Base-by-base conservation (phyloP, 306 rosid genomes). In the Amphicarpaea edgeworthii region DNA sequence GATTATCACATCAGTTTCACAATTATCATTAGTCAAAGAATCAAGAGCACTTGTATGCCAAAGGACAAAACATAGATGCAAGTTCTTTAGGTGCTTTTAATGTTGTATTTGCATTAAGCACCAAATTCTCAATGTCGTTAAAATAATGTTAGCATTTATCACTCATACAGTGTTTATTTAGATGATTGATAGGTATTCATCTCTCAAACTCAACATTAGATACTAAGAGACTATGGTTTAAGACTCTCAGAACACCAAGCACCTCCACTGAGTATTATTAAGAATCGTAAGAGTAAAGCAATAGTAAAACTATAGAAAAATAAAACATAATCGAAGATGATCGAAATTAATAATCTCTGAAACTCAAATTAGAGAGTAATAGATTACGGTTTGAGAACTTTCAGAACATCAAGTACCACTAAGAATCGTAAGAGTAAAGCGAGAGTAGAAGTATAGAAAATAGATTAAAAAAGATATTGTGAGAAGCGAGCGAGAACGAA, bases 401-500 rank as follows among this genome's bases (percentile, higher is more conserved):
- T 55, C 42, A 73, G 77, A 77, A 50, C 47, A 69, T 14, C 8
- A 68, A 57, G 38, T 42, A 58, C 47, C 49, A 46, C 1, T 17
- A 4, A 82, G 63, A 71, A 38, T 24, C 38, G 14, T 24, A 61
- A 68, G 23, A 45, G 28, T n/a, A n/a, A n/a, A 54, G 15, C 47
- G 64, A 63, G 4, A 12, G 12, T 32, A 14, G 26, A 30, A 51
- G 7, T 60, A 16, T 3, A 24, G 1, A 26, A 8, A 28, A 6
- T 12, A 37, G 20, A 45, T n/a, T n/a, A 30, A 8, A 57, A 1
- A 1, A 62, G 28, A 50, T n/a, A 41, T 45, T 21, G 8, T 59
- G 68, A 76, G 60, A 66, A 8, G 17, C 14, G 3, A 8, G 17
- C 14, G 3, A 37, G 30, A 60, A 11, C 8, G 57, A 74, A 94